These are phyloP conservation scores for Lichtheimia ramosa DNA, from an alignment of 371 early-diverging fungal genomes.

Conservation along the genomic window DNA sequence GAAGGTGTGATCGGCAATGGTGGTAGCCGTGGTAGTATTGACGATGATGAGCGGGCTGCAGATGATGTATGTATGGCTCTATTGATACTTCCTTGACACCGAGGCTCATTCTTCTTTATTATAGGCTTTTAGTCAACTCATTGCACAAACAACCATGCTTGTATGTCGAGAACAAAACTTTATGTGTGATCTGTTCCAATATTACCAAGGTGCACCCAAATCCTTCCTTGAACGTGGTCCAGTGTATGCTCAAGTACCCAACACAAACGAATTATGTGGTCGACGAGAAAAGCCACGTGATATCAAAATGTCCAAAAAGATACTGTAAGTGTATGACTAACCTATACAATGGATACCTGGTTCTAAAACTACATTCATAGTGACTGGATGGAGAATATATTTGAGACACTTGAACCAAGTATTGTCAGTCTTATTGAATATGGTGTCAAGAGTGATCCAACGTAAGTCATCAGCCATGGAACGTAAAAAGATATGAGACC, in stretches of 20 bases:
- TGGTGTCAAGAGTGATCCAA: constrained; percentile 78
- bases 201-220: constrained; percentile 37
- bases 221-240: constrained; percentile 47
- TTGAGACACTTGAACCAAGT: constrained; percentile 75
- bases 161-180: constrained; percentile 80
- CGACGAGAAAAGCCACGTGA: constrained; percentile 66
- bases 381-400: constrained; percentile 81
- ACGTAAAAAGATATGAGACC: no score
- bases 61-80: constrained; percentile 24
- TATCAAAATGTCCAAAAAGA: constrained; percentile 61
- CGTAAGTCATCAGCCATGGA: constrained; percentile 34
- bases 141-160: constrained; percentile 45
- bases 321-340: constrained; percentile 30
- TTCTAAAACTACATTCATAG: constrained; percentile 20
- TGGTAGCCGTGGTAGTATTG: constrained; percentile 31
- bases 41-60: constrained; percentile 49
- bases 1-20: constrained; percentile 35
- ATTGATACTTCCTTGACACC: no score
- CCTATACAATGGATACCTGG: neutral
- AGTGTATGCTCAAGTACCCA: constrained; percentile 43
- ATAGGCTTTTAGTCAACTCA: constrained; percentile 53
- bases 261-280: constrained; percentile 36
- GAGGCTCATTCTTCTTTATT: no score
- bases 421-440: constrained; percentile 73
- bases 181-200: constrained; percentile 76